These are phyloP conservation scores for Ophiosphaerella narmari DNA, from an alignment of 2,329 filamentous ascomycete species.

Conservation along the genomic window DNA sequence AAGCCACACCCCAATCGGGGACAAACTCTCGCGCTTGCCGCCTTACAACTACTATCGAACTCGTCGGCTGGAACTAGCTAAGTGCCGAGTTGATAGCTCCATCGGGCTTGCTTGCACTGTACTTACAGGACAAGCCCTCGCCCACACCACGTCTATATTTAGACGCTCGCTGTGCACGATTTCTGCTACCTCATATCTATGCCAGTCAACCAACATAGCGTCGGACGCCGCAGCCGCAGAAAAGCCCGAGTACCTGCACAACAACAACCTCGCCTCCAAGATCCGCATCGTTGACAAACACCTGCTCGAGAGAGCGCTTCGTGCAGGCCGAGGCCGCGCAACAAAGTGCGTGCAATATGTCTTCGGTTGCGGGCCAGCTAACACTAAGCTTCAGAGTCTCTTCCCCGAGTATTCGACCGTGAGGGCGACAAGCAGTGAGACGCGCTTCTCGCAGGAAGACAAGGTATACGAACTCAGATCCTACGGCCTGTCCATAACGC, in stretches of 20 bases:
- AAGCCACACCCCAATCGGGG: too few species aligned
- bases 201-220: slow-evolving; percentile 25
- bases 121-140: slow-evolving; percentile 12
- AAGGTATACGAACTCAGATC: too few species aligned
- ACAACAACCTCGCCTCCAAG: slow-evolving; percentile 86
- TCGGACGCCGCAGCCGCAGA: slow-evolving; percentile 21
- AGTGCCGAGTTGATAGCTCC: too few species aligned
- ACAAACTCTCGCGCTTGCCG: too few species aligned
- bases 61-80: too few species aligned
- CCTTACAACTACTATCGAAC: too few species aligned
- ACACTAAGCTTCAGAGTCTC: slow-evolving; percentile 64
- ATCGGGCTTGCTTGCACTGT: slow-evolving; percentile 7
- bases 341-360: slow-evolving; percentile 67
- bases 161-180: slow-evolving; percentile 16
- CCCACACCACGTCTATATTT: slow-evolving; percentile 13
- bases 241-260: slow-evolving; percentile 74
- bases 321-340: slow-evolving; percentile 95
- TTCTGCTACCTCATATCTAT: slow-evolving; percentile 5
- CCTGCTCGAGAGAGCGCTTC: slow-evolving; percentile 82
- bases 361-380: slow-evolving; percentile 10
- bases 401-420: too few species aligned
- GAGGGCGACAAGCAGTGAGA: too few species aligned
- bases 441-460: too few species aligned
- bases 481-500: too few species aligned
- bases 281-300: slow-evolving; percentile 95